phyloP scores from a whole-genome alignment of 345 rosid species.

The Rhizophora mangle region DNA sequence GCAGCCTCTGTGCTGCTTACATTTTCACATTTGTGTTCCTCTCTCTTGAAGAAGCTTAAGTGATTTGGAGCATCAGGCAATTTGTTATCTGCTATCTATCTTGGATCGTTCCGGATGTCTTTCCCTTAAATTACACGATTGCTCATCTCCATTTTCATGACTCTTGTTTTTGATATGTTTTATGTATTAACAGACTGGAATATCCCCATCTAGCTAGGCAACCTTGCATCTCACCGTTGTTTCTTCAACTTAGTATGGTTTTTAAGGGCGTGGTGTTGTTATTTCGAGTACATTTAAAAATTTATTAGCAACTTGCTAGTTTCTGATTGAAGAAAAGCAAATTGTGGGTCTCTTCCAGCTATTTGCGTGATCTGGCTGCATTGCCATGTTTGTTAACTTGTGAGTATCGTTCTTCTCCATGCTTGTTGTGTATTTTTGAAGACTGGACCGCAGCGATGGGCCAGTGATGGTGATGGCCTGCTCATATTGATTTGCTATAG shows the following conservation, averaged over 20 bases:
- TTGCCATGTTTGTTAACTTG: background rate
- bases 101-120: conserved; percentile 30
- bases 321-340: conserved; percentile 2
- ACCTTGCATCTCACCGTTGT: conserved; percentile 14
- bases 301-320: conserved; percentile 2
- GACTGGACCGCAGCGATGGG: too few relatives aligned
- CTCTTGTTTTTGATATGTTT: conserved; percentile 30
- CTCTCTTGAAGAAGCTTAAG: conserved; percentile 29
- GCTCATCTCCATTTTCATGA: conserved; percentile 15
- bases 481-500: too few relatives aligned
- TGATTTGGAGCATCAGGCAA: conserved; percentile 24
- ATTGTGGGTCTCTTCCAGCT: background rate
- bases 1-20: conserved; percentile 8
- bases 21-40: conserved; percentile 19
- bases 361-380: background rate
- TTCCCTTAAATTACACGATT: conserved; percentile 24
- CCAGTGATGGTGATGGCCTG: too few relatives aligned
- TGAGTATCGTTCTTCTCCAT: background rate
- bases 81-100: conserved; percentile 26
- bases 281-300: background rate
- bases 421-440: too few relatives aligned
- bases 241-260: background rate
- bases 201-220: conserved; percentile 22
- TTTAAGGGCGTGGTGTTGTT: conserved; percentile 14
- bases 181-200: conserved; percentile 30